Conservation (phyloP, 768 basidiomycete species). For the Suillus subaureus region DNA sequence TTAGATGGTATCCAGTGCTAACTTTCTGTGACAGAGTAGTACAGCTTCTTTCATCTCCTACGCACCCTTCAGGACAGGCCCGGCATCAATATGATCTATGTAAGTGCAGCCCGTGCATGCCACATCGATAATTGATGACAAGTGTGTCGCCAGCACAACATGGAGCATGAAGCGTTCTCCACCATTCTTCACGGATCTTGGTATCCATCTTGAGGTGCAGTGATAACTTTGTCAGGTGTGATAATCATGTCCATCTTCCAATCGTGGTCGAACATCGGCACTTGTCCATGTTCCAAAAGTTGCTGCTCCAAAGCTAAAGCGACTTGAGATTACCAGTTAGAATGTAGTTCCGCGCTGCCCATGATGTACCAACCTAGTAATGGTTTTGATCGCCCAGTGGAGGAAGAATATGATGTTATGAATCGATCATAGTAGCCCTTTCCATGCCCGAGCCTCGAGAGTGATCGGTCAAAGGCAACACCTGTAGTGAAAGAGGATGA, state of each 20-base stretch:
- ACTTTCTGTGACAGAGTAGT: conserved; percentile 35
- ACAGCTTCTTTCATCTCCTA: conserved; percentile 43
- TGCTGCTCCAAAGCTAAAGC: conserved; percentile 68
- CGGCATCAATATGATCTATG: conserved; percentile 25
- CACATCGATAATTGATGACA: conserved; percentile 5
- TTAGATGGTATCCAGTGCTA: conserved; percentile 13
- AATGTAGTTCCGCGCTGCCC: conserved; percentile 14
- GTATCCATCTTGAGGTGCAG: conserved; percentile 12
- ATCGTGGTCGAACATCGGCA: conserved; percentile 60
- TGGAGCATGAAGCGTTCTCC: background rate
- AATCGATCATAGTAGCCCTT: conserved; percentile 86
- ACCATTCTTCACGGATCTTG: background rate
- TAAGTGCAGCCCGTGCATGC: conserved; percentile 11
- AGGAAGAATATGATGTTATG: conserved; percentile 52
- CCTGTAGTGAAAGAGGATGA: conserved; percentile 40
- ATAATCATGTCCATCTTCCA: conserved; percentile 67
- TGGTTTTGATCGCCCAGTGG: conserved; percentile 47
- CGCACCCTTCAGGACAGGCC: conserved; percentile 18
- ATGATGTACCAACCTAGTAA: conserved; percentile 52
- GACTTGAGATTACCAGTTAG: conserved; percentile 43
- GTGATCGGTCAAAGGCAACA: conserved; percentile 70
- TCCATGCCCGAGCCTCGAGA: conserved; percentile 77
- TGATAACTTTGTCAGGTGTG: conserved; percentile 44
- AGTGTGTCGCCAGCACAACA: conserved; percentile 2
- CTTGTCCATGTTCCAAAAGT: conserved; percentile 48